phyloP scores from a whole-genome alignment of 2,329 filamentous ascomycete species.

The Pseudogymnoascus sp. region DNA sequence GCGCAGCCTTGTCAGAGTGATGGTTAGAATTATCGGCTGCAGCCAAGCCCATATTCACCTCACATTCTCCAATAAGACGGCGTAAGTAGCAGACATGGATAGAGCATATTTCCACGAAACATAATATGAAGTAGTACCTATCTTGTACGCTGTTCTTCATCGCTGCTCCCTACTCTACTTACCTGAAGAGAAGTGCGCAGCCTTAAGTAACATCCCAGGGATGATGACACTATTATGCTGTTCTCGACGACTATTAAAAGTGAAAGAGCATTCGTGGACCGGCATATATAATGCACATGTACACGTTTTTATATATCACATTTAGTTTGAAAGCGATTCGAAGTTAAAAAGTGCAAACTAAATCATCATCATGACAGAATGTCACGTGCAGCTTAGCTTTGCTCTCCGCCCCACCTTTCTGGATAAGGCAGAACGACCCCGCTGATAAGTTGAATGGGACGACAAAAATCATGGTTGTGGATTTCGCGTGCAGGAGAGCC shows the following conservation, averaged over 20 bases:
- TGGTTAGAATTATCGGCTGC: not conserved
- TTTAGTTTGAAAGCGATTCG: not conserved
- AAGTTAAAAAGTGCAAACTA: not conserved
- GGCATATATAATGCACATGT: not conserved
- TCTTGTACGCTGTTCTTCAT: not conserved
- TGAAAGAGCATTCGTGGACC: not conserved
- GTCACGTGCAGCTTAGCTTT: conserved; percentile 4
- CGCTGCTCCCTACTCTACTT: not conserved
- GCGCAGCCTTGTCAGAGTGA: not conserved
- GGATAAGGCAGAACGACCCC: conserved; percentile 7
- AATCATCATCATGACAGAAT: not conserved
- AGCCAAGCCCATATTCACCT: not conserved
- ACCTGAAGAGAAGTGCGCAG: not conserved
- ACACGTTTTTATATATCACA: no score
- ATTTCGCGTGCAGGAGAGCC: conserved; percentile 8
- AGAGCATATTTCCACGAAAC: not conserved
- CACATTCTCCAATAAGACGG: no score
- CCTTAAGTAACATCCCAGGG: not conserved
- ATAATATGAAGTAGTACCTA: not conserved
- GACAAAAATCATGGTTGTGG: conserved; percentile 5
- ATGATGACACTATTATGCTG: not conserved
- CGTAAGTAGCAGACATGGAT: not conserved
- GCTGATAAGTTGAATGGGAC: conserved; percentile 3
- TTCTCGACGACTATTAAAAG: not conserved
- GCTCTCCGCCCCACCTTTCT: not conserved